These are phyloP conservation scores for Phytophthora quininea DNA, from an alignment of 352 stramenopile genomes.

Conservation along the genomic window DNA sequence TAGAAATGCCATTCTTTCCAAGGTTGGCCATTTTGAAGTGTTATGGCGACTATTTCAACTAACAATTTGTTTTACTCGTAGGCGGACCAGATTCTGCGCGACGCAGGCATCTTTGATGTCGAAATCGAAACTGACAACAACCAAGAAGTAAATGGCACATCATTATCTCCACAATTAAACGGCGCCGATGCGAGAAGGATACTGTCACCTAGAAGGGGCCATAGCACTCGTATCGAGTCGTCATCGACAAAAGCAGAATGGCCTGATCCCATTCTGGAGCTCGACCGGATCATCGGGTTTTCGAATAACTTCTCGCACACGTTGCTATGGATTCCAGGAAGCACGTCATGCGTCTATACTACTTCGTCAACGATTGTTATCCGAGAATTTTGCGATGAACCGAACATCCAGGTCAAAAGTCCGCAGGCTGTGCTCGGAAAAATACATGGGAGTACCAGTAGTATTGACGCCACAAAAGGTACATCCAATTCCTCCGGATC, in stretches of 20 bases:
- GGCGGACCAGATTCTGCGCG: constrained; percentile 55
- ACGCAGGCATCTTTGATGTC: constrained; percentile 41
- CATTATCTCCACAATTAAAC: too few relatives aligned
- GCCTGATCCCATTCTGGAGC: constrained; percentile 68
- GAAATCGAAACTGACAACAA: constrained; percentile 12
- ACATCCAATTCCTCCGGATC: constrained; percentile 11
- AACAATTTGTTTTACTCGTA: constrained; percentile 7
- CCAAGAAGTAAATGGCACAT: constrained; percentile 6
- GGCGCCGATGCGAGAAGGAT: constrained; percentile 17
- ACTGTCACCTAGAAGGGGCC: too few relatives aligned
- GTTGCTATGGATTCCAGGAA: constrained; percentile 56
- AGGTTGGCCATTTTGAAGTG: constrained; percentile 16
- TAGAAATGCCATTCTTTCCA: constrained; percentile 39
- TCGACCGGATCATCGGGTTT: constrained; percentile 69
- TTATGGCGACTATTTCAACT: too few relatives aligned
- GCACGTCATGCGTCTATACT: constrained; percentile 60
- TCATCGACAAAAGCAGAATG: constrained; percentile 52
- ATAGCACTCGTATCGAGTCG: constrained; percentile 20
- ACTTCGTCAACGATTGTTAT: constrained; percentile 72
- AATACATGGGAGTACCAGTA: constrained; percentile 10
- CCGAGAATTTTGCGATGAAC: constrained; percentile 36
- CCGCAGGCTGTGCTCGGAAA: not conserved
- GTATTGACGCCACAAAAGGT: constrained; percentile 24
- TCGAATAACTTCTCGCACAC: constrained; percentile 51
- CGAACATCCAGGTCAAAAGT: not conserved